These are phyloP conservation scores for Phytophthora citrophthora DNA, from an alignment of 352 stramenopile genomes.

Conservation along the genomic window DNA sequence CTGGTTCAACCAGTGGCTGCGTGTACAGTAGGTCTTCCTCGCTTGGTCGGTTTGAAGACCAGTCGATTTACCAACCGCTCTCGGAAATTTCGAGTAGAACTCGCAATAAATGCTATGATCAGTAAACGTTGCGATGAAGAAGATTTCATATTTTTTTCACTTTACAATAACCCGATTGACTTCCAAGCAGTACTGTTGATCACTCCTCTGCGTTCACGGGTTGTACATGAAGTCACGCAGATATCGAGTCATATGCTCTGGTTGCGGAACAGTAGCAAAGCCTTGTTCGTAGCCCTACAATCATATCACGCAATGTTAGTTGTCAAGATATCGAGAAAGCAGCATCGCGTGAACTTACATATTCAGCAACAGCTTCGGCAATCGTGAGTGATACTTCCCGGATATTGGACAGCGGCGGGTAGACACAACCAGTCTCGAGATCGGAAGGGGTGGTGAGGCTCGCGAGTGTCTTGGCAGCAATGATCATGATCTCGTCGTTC, in stretches of 20 bases:
- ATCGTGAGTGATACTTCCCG: constrained; percentile 94
- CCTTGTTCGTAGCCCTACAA: constrained; percentile 60
- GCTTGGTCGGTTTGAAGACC: too few relatives aligned
- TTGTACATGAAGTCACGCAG: constrained; percentile 69
- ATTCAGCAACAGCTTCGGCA: constrained; percentile 89
- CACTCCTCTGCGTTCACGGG: constrained; percentile 39
- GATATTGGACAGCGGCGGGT: constrained; percentile 92
- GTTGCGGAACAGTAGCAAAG: constrained; percentile 56
- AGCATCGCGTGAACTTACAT: constrained; percentile 10
- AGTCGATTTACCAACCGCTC: too few relatives aligned
- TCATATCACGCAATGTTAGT: constrained; percentile 4
- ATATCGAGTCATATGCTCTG: constrained; percentile 54
- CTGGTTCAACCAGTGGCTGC: too few relatives aligned
- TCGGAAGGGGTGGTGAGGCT: constrained; percentile 89
- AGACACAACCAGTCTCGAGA: constrained; percentile 93
- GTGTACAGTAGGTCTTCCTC: too few relatives aligned
- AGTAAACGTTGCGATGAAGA: background rate
- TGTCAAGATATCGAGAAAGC: background rate
- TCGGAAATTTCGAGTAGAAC: too few relatives aligned
- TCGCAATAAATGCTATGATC: too few relatives aligned
- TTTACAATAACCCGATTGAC: constrained; percentile 21
- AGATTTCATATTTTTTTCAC: constrained; percentile 10
- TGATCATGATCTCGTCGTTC: constrained; percentile 85
- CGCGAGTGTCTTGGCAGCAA: constrained; percentile 77
- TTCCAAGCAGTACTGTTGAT: background rate